Conservation (phyloP, 805 yeast species). For the Henningerozyma blattae region DNA sequence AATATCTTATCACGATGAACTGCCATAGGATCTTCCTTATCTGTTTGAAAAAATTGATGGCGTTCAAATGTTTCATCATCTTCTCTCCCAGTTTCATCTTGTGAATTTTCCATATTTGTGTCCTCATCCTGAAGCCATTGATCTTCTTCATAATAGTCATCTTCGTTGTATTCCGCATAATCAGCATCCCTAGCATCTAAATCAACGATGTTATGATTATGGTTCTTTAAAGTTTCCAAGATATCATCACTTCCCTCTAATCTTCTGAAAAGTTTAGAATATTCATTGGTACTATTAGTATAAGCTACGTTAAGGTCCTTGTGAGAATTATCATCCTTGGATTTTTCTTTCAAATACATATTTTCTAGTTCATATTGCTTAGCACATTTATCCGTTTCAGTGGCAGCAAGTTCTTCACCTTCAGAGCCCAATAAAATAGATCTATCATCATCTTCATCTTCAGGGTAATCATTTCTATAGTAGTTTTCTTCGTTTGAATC, state of each 20-base stretch:
- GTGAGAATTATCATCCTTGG: slow-evolving; percentile 1
- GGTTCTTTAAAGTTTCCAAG: slow-evolving; percentile 12
- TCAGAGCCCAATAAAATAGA: slow-evolving; percentile 27
- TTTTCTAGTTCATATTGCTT: not conserved
- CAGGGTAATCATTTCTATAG: slow-evolving; percentile 89
- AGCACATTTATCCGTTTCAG: slow-evolving; percentile 16
- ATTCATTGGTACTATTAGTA: slow-evolving; percentile 3
- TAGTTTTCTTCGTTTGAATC: slow-evolving; percentile 88
- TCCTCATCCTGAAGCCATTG: slow-evolving; percentile 15
- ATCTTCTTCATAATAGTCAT: slow-evolving; percentile 56
- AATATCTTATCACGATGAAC: slow-evolving; percentile 53
- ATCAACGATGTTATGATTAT: slow-evolving; percentile 22
- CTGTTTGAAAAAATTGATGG: slow-evolving; percentile 44
- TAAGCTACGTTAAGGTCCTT: not conserved
- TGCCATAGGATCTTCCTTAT: slow-evolving; percentile 49
- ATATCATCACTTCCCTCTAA: slow-evolving; percentile 14
- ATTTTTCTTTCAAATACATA: not conserved
- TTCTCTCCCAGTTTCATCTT: slow-evolving; percentile 41
- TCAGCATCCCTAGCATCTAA: slow-evolving; percentile 15
- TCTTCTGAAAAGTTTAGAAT: slow-evolving; percentile 13
- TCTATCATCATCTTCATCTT: slow-evolving; percentile 67
- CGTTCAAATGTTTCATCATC: slow-evolving; percentile 30
- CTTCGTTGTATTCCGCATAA: slow-evolving; percentile 26
- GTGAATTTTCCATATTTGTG: slow-evolving; percentile 19
- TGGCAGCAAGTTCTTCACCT: slow-evolving; percentile 26